Evolutionary conservation across 768 basidiomycete species (phyloP).

Genomic region (Russula brevipes): DNA sequence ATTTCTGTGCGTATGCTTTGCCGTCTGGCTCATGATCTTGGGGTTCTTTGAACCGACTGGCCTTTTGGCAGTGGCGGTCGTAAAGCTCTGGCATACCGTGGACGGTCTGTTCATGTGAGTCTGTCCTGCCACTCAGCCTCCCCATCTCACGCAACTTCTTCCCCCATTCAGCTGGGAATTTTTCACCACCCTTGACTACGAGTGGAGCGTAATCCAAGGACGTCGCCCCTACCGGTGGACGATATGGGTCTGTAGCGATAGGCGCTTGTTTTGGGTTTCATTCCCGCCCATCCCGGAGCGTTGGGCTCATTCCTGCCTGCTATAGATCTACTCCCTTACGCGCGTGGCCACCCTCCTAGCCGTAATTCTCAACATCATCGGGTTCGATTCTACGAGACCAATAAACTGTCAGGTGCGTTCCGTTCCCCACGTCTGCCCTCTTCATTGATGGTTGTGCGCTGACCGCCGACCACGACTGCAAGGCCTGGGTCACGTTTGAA

Average conservation of each 20-base stretch:
- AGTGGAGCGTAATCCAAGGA: no score
- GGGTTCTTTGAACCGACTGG: neutral
- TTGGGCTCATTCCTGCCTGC: neutral
- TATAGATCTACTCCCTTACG: constrained; percentile 9
- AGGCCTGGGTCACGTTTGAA: neutral
- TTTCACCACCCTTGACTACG: no score
- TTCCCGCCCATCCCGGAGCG: neutral
- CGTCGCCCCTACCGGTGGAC: neutral
- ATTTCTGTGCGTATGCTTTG: neutral
- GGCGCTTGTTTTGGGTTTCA: neutral
- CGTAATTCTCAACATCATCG: neutral
- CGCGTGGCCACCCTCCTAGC: neutral
- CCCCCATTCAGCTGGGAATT: neutral
- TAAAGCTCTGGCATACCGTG: constrained; percentile 3
- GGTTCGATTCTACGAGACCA: neutral
- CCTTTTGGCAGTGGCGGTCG: neutral
- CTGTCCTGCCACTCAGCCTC: neutral
- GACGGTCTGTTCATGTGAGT: constrained; percentile 11
- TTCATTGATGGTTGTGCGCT: neutral
- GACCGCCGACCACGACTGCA: neutral
- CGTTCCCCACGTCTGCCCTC: neutral
- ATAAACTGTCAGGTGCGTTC: constrained; percentile 11
- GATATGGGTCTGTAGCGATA: constrained; percentile 4
- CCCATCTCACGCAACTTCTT: neutral
- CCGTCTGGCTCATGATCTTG: no score